Conservation (phyloP, 2,329 filamentous ascomycete species). For the Fusarium sp. region DNA sequence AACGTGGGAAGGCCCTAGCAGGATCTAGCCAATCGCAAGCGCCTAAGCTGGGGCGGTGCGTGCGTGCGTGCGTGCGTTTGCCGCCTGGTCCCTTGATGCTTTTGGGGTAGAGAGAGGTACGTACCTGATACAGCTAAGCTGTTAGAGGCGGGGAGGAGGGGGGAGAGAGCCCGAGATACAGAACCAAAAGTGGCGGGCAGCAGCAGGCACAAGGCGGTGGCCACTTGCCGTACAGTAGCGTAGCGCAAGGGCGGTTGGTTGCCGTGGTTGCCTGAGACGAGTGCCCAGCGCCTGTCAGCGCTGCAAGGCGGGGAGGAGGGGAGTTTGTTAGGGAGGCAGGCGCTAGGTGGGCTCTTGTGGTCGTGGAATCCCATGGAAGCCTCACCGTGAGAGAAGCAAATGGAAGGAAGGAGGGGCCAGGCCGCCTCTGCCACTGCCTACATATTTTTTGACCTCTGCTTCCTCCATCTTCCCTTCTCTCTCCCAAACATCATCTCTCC, state of each 20-base stretch:
- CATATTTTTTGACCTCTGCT: constrained; percentile 50
- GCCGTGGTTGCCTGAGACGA: constrained; percentile 20
- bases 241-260: constrained; percentile 24
- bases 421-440: constrained; percentile 35
- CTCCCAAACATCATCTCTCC: constrained; percentile 39
- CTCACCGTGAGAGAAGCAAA: constrained; percentile 47
- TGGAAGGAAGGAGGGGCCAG: constrained; percentile 45
- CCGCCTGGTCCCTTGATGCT: constrained; percentile 32
- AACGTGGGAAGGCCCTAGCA: constrained; percentile 43
- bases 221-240: constrained; percentile 30
- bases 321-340: constrained; percentile 15
- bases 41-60: constrained; percentile 14
- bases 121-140: constrained; percentile 4
- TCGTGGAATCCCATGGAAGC: constrained; percentile 62
- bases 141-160: background rate
- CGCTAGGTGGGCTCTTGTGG: constrained; percentile 41
- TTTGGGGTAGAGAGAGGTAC: constrained; percentile 31
- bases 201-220: constrained; percentile 21
- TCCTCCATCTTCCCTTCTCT: constrained; percentile 40
- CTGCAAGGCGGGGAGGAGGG: constrained; percentile 20
- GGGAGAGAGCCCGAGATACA: constrained; percentile 15
- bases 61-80: constrained; percentile 26
- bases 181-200: constrained; percentile 5
- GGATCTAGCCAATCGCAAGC: constrained; percentile 36
- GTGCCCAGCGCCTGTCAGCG: background rate